Conservation (phyloP, 176 grass and related monocot species). For the Aegilops longissima region DNA sequence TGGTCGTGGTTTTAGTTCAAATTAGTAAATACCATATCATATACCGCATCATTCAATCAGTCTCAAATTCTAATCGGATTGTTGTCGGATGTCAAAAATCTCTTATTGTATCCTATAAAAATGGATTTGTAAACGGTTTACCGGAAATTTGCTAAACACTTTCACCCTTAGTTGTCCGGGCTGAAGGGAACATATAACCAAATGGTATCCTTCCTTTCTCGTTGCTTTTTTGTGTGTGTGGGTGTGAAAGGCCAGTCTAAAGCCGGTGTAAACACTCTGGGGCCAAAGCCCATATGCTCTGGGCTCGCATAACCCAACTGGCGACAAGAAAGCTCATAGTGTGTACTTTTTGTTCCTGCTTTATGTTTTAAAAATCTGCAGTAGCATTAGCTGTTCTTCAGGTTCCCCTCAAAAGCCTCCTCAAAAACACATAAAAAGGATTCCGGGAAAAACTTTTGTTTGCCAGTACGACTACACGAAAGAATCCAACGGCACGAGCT, state of each 20-base stretch:
- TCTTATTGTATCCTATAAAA: too few relatives aligned
- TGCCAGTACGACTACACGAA: background rate
- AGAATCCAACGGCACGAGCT: background rate
- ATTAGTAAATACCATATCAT: too few relatives aligned
- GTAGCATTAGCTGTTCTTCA: background rate
- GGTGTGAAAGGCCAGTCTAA: background rate
- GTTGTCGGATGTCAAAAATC: too few relatives aligned
- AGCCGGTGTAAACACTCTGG: background rate
- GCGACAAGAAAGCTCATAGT: background rate
- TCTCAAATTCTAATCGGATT: too few relatives aligned
- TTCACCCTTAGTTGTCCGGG: too few relatives aligned
- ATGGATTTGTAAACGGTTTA: too few relatives aligned
- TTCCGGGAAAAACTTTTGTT: background rate
- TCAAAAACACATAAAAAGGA: background rate
- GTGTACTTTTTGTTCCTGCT: background rate
- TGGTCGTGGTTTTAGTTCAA: too few relatives aligned
- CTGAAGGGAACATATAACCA: too few relatives aligned
- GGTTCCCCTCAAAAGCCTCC: background rate
- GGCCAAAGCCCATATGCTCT: background rate
- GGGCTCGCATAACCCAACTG: background rate
- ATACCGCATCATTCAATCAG: too few relatives aligned
- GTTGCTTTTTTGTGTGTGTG: too few relatives aligned
- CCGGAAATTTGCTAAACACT: too few relatives aligned
- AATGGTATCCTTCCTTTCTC: too few relatives aligned
- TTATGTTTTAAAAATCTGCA: background rate